Conservation (phyloP, 768 basidiomycete genomes). For the Boletus rex-veris region DNA sequence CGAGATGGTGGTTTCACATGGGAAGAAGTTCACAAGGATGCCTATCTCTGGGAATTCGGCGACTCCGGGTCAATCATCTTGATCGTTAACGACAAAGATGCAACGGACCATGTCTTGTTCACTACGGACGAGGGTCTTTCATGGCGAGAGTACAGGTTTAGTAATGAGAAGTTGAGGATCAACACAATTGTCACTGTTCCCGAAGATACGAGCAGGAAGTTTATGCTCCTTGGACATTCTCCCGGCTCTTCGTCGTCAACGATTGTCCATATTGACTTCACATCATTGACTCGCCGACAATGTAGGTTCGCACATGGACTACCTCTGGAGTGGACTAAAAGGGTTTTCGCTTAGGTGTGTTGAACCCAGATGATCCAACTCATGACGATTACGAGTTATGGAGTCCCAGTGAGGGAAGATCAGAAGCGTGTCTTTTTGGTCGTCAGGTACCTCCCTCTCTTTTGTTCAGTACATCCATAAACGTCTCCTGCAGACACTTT, state of each 20-base stretch:
- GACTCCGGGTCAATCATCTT: conserved; percentile 93
- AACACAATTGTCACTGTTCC: conserved; percentile 82
- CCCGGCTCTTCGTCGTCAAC: conserved; percentile 43
- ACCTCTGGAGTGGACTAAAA: neutral
- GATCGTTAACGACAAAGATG: conserved; percentile 92
- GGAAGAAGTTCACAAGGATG: conserved; percentile 98
- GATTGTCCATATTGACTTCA: conserved; percentile 87
- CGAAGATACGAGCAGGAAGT: conserved; percentile 84
- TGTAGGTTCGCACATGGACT: conserved; percentile 52
- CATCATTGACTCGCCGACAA: conserved; percentile 63
- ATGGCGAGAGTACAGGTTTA: conserved; percentile 88
- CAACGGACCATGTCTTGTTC: conserved; percentile 85
- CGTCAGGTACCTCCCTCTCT: conserved; percentile 55
- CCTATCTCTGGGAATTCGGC: conserved; percentile 96
- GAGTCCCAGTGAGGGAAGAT: conserved; percentile 90
- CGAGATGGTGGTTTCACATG: conserved; percentile 97
- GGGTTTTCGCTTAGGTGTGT: conserved; percentile 47
- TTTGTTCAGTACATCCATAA: neutral
- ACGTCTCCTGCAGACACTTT: conserved; percentile 59
- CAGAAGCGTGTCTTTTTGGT: conserved; percentile 88
- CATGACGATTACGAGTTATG: conserved; percentile 96
- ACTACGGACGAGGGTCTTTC: conserved; percentile 83
- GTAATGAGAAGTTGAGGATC: conserved; percentile 68
- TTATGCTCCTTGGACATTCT: conserved; percentile 75
- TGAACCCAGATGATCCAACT: conserved; percentile 66